These are phyloP conservation scores for Physcomitrellopsis africana DNA, from an alignment of 225 moss, liverwort and hornwort species.

Conservation along the genomic window DNA sequence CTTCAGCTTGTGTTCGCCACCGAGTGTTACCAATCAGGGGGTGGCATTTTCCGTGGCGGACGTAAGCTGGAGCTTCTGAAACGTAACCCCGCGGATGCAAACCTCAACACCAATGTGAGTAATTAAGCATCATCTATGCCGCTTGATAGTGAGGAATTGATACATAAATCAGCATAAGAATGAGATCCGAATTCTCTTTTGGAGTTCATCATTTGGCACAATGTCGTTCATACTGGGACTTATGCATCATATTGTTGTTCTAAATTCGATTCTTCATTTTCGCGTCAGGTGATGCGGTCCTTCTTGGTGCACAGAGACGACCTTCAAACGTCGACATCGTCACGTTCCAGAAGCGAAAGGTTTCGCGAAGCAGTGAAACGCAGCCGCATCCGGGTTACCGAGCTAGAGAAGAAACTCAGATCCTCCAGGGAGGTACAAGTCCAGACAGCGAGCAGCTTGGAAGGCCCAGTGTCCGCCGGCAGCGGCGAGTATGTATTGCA, in stretches of 20 bases:
- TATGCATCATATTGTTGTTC: not conserved
- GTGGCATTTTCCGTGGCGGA: slow-evolving; percentile 5
- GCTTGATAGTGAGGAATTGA: not conserved
- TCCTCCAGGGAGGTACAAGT: not conserved
- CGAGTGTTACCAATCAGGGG: slow-evolving; percentile 30
- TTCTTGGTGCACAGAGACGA: slow-evolving; percentile 35
- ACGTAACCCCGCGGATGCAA: slow-evolving; percentile 18
- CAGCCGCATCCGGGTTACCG: slow-evolving; percentile 34
- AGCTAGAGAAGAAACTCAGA: slow-evolving; percentile 23
- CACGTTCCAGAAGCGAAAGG: slow-evolving; percentile 28
- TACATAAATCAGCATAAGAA: not conserved
- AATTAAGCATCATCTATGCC: not conserved
- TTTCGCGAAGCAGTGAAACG: slow-evolving; percentile 41
- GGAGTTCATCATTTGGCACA: not conserved
- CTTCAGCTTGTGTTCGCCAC: slow-evolving; percentile 25
- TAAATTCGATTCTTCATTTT: not conserved
- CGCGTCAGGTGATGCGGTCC: slow-evolving; percentile 39
- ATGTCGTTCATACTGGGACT: not conserved
- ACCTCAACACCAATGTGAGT: slow-evolving; percentile 33
- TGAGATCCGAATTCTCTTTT: not conserved
- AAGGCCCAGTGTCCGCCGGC: slow-evolving; percentile 35
- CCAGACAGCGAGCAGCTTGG: not conserved
- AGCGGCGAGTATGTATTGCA: slow-evolving; percentile 56
- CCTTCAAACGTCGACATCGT: slow-evolving; percentile 20
- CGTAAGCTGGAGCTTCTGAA: slow-evolving; percentile 30